Conservation (phyloP, 2,329 filamentous ascomycete species). For the Phymatotrichopsis omnivora region DNA sequence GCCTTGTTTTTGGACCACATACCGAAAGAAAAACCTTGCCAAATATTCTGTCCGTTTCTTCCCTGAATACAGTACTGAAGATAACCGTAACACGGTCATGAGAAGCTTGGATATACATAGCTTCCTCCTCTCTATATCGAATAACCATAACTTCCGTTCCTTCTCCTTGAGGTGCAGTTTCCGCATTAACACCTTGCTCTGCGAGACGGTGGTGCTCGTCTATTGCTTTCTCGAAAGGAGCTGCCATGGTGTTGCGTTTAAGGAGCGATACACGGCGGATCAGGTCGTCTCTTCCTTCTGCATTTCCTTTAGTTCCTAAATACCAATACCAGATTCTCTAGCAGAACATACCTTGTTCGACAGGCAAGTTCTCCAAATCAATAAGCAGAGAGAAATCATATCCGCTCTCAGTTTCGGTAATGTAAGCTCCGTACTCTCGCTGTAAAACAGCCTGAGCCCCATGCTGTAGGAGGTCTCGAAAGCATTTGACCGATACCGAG, state of each 20-base stretch:
- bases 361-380: slow-evolving; percentile 78
- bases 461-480: slow-evolving; percentile 80
- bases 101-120: slow-evolving; percentile 96
- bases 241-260: slow-evolving; percentile 98
- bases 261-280: slow-evolving; percentile 78
- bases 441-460: slow-evolving; percentile 85
- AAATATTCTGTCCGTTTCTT: slow-evolving; percentile 95
- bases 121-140: slow-evolving; percentile 97
- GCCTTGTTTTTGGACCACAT: not conserved
- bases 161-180: slow-evolving; percentile 90
- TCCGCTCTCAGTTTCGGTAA: slow-evolving; percentile 73
- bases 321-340: not conserved
- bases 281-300: slow-evolving; percentile 76
- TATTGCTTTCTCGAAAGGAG: slow-evolving; percentile 94
- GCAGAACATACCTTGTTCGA: slow-evolving; percentile 53
- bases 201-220: slow-evolving; percentile 78
- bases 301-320: slow-evolving; percentile 2
- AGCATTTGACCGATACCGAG: slow-evolving; percentile 92
- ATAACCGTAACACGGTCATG: slow-evolving; percentile 97
- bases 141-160: slow-evolving; percentile 91
- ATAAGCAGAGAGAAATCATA: slow-evolving; percentile 94
- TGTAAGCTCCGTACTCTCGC: slow-evolving; percentile 89
- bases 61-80: slow-evolving; percentile 94
- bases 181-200: slow-evolving; percentile 83
- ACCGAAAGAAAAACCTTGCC: slow-evolving; percentile 79